Base-by-base conservation (phyloP, 225 moss, liverwort and hornwort genomes). In the Climacium dendroides region DNA sequence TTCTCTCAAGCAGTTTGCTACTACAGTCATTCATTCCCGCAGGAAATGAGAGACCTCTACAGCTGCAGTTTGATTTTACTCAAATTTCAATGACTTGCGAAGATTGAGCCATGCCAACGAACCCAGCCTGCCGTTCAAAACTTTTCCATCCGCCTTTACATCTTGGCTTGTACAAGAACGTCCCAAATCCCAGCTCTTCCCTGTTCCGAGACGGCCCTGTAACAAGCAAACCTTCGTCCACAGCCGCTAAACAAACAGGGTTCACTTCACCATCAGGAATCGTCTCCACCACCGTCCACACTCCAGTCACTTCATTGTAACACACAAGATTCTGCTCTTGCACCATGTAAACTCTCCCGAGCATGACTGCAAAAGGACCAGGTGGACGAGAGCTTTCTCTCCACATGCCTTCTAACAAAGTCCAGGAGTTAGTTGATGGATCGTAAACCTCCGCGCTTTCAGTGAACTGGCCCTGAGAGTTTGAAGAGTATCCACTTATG, bases 31-130 rank as follows among this genome's bases (percentile, higher is more conserved):
- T 54, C 64, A 32, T 30, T 45, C 13, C n/a, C n/a, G 20, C 6
- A 11, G 10, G 1, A 22, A 63, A n/a, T 69, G 79, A 55, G 70
- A 64, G 22, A 20, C 16, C 39, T 15, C 7, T 35, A 34, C 58
- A 35, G 13, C 32, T 58, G 17, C 48, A 52, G 16, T 54, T 34
- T 45, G 20, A 4, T 8, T 39, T 32, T 32, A 11, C 22, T 92
- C 89, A 97, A 47, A 97, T 87, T 78, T 97, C 97, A 39, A 95
- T 89, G n/a, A 85, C 90, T 79, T 91, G 95, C 4, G 93, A 89
- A 30, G 88, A 78, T n/a, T 95, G 90, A 18, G 92, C 92, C 55
- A 95, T 60, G n/a, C 97, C 96, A 37, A 59, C 63, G 25, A 93
- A 97, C 66, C 87, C 90, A 14, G 85, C 88, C 25, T 88, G 85